These are phyloP conservation scores for Suillus subaureus DNA, from an alignment of 768 basidiomycete species.

Conservation along the genomic window DNA sequence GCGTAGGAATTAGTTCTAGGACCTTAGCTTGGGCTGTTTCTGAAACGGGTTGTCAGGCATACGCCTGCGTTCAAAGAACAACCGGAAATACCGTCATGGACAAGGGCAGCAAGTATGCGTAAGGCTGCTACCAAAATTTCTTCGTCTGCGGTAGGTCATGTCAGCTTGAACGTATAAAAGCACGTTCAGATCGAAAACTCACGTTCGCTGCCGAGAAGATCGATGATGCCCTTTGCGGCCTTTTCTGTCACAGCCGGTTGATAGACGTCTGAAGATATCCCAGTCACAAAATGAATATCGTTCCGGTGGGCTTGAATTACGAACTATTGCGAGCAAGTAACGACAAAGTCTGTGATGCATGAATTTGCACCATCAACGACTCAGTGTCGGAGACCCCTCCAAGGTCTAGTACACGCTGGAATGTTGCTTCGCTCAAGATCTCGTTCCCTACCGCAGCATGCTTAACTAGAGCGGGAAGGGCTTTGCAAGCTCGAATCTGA, in stretches of 20 bases:
- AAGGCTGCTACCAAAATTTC: slow-evolving; percentile 6
- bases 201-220: slow-evolving; percentile 5
- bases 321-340: slow-evolving; percentile 2
- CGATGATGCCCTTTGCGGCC: slow-evolving; percentile 1
- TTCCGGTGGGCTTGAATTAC: not conserved
- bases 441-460: not conserved
- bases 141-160: not conserved
- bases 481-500: slow-evolving; percentile 12
- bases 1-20: not conserved
- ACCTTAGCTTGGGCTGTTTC: not conserved
- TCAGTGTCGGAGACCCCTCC: slow-evolving; percentile 2
- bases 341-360: slow-evolving; percentile 9
- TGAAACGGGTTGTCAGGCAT: not conserved
- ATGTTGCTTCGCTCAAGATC: slow-evolving; percentile 7
- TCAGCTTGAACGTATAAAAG: not conserved
- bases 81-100: not conserved
- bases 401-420: slow-evolving; percentile 6
- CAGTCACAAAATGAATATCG: not conserved
- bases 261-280: not conserved
- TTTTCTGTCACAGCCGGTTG: slow-evolving; percentile 1
- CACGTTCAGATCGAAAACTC: not conserved
- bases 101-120: slow-evolving; percentile 11
- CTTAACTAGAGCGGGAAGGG: slow-evolving; percentile 8
- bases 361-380: slow-evolving; percentile 4
- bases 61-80: not conserved